Conservation (phyloP, 495 filamentous ascomycete genomes). For the Opeltia flavorubescens region DNA sequence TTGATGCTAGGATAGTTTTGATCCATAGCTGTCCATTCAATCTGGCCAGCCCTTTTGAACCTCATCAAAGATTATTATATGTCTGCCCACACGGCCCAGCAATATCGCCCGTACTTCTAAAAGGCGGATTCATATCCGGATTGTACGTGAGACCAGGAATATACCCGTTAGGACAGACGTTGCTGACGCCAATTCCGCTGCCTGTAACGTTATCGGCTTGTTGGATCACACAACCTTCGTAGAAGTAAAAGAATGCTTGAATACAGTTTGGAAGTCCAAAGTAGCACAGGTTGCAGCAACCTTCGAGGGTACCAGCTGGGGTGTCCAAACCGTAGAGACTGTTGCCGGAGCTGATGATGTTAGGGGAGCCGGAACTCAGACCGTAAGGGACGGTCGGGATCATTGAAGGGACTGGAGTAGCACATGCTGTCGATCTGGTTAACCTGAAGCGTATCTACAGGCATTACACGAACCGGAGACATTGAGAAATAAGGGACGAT, state of each 20-base stretch:
- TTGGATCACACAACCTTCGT: conserved; percentile 13
- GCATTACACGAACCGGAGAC: too few species aligned
- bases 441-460: too few species aligned
- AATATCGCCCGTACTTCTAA: conserved; percentile 14
- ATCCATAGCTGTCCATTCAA: too few species aligned
- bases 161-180: conserved; percentile 7
- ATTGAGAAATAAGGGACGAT: neutral
- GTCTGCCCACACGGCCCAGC: conserved; percentile 13
- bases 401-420: neutral
- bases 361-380: neutral
- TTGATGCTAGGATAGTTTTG: too few species aligned
- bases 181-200: conserved; percentile 6
- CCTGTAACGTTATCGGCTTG: neutral
- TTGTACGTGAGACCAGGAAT: conserved; percentile 11
- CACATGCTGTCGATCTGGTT: neutral
- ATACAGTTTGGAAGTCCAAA: conserved; percentile 13
- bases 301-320: conserved; percentile 5
- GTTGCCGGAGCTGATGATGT: neutral
- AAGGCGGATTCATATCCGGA: conserved; percentile 5
- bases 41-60: neutral
- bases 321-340: conserved; percentile 1
- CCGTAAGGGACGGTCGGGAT: conserved; percentile 1
- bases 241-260: conserved; percentile 14
- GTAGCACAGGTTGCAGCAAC: conserved; percentile 15
- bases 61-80: conserved; percentile 7